Evolutionary conservation across 768 basidiomycete species (phyloP).

Genomic region (Galerina sulciceps): DNA sequence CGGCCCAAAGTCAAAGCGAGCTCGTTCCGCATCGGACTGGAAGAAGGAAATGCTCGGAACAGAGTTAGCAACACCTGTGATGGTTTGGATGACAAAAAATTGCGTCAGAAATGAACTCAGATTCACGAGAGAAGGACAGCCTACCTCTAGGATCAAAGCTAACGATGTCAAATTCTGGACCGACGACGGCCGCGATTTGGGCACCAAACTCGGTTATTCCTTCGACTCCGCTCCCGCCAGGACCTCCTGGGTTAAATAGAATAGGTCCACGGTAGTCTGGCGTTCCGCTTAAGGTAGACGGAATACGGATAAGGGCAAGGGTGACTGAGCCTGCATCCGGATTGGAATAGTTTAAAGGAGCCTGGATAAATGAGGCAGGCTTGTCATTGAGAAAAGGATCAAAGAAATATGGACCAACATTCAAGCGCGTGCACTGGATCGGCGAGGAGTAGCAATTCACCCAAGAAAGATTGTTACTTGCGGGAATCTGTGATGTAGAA

Average conservation of each 20-base stretch:
- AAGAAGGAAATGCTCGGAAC: conserved; percentile 40
- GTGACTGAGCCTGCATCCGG: conserved; percentile 39
- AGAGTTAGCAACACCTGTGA: conserved; percentile 37
- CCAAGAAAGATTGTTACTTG: conserved; percentile 30
- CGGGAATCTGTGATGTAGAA: background rate
- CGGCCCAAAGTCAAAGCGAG: conserved; percentile 16
- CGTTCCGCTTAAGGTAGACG: conserved; percentile 30
- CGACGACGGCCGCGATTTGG: conserved; percentile 33
- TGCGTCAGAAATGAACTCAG: background rate
- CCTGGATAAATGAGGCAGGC: conserved; percentile 28
- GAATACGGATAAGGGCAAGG: conserved; percentile 47
- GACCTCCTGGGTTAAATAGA: conserved; percentile 53
- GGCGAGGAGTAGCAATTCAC: conserved; percentile 24
- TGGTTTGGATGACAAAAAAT: no score
- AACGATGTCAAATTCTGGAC: conserved; percentile 48
- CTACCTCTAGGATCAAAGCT: conserved; percentile 52
- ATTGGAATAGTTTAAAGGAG: conserved; percentile 49
- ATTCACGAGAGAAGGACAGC: background rate
- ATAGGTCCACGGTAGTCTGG: conserved; percentile 47
- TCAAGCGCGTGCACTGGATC: conserved; percentile 35
- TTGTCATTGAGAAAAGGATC: background rate
- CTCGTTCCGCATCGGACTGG: conserved; percentile 35
- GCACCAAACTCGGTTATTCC: conserved; percentile 25
- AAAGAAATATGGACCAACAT: conserved; percentile 17
- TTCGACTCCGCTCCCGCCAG: conserved; percentile 47